These are phyloP conservation scores for Tulasnella sp. DNA, from an alignment of 768 basidiomycete species.

Conservation along the genomic window DNA sequence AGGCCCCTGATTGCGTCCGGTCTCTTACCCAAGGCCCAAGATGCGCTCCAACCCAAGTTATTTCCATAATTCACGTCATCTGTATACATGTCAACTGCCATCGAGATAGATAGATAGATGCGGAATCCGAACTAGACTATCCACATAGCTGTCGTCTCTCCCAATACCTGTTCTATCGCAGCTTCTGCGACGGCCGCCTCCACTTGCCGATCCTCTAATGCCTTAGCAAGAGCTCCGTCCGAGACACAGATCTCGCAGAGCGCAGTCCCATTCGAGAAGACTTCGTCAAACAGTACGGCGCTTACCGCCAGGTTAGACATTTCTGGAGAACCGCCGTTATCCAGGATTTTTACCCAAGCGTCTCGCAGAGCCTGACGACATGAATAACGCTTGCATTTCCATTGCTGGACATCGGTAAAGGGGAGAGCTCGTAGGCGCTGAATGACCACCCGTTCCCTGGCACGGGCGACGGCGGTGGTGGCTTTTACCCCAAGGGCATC, in stretches of 20 bases:
- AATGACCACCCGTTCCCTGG: not conserved
- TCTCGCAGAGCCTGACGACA: not conserved
- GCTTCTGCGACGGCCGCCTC: not conserved
- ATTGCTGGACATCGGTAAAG: not conserved
- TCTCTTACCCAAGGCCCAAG: too few relatives aligned
- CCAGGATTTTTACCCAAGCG: not conserved
- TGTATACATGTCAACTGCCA: too few relatives aligned
- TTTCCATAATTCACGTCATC: too few relatives aligned
- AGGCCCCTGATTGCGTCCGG: too few relatives aligned
- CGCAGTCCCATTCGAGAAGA: not conserved
- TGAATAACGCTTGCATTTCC: not conserved
- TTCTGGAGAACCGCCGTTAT: not conserved
- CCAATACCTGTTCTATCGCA: not conserved
- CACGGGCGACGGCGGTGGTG: not conserved
- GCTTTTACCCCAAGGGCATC: not conserved
- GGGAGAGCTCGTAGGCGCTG: not conserved
- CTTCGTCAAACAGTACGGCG: not conserved
- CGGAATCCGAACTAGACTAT: not conserved
- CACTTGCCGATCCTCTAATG: not conserved
- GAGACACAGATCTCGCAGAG: not conserved
- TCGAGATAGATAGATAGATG: too few relatives aligned
- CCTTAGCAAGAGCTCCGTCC: not conserved
- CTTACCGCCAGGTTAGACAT: not conserved
- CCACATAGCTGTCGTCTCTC: not conserved
- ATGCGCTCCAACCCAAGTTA: too few relatives aligned